Conservation (phyloP, 208 protist species). For the Acanthamoeba sp. region DNA sequence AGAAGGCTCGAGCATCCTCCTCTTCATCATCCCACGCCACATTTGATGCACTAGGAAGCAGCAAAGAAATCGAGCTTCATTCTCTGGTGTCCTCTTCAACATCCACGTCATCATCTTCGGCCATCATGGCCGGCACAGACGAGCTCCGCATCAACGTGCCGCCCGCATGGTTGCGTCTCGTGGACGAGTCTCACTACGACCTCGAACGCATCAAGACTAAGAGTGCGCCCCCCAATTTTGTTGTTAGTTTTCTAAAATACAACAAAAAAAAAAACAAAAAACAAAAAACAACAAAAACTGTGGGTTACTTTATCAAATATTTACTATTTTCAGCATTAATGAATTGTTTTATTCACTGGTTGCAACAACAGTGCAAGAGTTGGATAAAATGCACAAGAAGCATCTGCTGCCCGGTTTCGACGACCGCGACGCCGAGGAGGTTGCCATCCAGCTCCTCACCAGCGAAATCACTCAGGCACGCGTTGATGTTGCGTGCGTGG, state of each 20-base stretch:
- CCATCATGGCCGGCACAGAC: background rate
- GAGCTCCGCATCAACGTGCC: constrained; percentile 39
- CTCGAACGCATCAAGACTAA: constrained; percentile 34
- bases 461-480: constrained; percentile 51
- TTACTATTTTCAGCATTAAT: background rate
- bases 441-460: constrained; percentile 47
- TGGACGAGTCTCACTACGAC: constrained; percentile 49
- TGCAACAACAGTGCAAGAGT: constrained; percentile 24
- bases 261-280: background rate
- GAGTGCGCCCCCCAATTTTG: background rate
- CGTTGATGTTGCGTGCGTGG: background rate
- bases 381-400: constrained; percentile 73
- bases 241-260: too few species aligned
- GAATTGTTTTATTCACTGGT: background rate
- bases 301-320: background rate
- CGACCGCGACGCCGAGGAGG: constrained; percentile 75
- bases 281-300: too few species aligned
- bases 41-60: background rate
- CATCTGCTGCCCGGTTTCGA: constrained; percentile 77
- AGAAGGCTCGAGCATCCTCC: background rate
- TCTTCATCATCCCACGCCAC: background rate
- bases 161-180: constrained; percentile 14
- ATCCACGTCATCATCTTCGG: background rate
- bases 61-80: background rate
- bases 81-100: background rate